These are phyloP conservation scores for Ceratobasidium theobromae DNA, from an alignment of 1,284 basidiomycete genomes.

Conservation along the genomic window DNA sequence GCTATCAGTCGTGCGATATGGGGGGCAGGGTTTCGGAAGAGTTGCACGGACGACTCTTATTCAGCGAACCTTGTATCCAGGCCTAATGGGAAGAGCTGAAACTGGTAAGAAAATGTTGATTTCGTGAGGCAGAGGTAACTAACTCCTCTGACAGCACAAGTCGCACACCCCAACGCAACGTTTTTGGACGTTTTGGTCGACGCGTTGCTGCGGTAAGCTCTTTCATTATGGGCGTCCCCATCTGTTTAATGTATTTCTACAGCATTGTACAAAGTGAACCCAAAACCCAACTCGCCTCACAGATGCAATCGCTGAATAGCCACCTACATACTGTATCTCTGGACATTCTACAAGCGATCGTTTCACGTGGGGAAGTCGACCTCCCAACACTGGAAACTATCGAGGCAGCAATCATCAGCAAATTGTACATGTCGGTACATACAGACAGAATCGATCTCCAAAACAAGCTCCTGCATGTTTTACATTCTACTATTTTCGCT, in stretches of 20 bases:
- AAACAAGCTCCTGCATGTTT: constrained; percentile 88
- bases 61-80: constrained; percentile 61
- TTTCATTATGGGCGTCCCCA: neutral
- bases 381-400: constrained; percentile 58
- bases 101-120: constrained; percentile 48
- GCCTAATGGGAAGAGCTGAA: constrained; percentile 60
- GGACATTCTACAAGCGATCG: constrained; percentile 79
- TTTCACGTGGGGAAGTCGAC: constrained; percentile 77
- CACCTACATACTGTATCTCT: constrained; percentile 72
- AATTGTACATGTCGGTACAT: constrained; percentile 75
- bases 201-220: constrained; percentile 62
- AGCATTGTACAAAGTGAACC: constrained; percentile 80
- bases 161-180: constrained; percentile 56
- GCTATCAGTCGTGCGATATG: constrained; percentile 77
- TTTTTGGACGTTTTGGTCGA: constrained; percentile 76
- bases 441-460: constrained; percentile 74
- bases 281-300: constrained; percentile 47
- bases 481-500: constrained; percentile 77
- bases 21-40: constrained; percentile 83
- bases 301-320: constrained; percentile 63
- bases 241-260: neutral
- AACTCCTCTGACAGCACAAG: constrained; percentile 48
- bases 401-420: constrained; percentile 70
- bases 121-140: constrained; percentile 11
- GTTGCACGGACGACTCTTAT: constrained; percentile 61